Conservation (phyloP, 2,329 filamentous ascomycete species). For the Colletotrichum horii region DNA sequence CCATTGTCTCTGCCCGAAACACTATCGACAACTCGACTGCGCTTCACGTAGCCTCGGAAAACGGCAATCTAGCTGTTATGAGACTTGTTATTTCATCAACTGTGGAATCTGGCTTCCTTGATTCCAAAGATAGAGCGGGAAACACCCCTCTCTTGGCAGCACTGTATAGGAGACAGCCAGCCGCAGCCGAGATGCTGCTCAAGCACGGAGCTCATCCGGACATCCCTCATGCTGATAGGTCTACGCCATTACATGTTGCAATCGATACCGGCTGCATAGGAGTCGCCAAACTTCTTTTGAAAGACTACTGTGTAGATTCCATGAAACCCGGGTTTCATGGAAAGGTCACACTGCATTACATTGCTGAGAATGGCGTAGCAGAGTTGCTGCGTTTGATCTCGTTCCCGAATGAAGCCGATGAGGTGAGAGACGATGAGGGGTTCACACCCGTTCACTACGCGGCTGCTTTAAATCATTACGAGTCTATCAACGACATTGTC, state of each 20-base stretch:
- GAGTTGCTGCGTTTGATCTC: neutral
- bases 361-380: neutral
- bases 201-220: neutral
- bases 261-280: neutral
- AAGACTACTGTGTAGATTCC: no score
- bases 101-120: rapidly evolving
- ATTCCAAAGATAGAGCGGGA: neutral
- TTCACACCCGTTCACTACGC: neutral
- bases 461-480: neutral
- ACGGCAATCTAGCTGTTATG: neutral
- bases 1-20: neutral
- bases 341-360: neutral
- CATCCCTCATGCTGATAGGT: neutral
- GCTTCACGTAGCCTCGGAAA: neutral
- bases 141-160: neutral
- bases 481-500: neutral
- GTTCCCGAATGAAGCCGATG: neutral
- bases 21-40: neutral
- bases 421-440: neutral
- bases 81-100: neutral
- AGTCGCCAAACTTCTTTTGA: neutral
- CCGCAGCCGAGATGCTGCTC: neutral
- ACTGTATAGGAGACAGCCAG: neutral
- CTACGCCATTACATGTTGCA: neutral
- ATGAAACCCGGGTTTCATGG: neutral